These are phyloP conservation scores for Echria macrotheca DNA, from an alignment of 495 filamentous ascomycete species.

Conservation along the genomic window DNA sequence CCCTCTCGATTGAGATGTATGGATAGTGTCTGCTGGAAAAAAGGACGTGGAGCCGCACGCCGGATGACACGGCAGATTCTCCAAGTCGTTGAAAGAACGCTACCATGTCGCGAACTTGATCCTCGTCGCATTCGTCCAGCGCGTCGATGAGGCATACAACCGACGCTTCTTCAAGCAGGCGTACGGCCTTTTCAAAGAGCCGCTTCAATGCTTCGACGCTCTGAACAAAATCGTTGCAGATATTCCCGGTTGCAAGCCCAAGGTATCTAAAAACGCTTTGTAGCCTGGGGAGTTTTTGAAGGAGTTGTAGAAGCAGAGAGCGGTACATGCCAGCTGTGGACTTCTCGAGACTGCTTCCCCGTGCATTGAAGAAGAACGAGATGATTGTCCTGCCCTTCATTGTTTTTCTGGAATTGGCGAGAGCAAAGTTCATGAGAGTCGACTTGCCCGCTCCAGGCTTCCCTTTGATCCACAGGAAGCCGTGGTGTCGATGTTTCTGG, in stretches of 20 bases:
- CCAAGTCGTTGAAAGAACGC: constrained; percentile 28
- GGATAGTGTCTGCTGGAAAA: constrained; percentile 50
- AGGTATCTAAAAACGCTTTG: constrained; percentile 22
- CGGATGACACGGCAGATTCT: constrained; percentile 5
- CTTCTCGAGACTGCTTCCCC: constrained; percentile 43
- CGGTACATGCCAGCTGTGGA: constrained; percentile 52
- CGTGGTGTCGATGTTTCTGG: constrained; percentile 34
- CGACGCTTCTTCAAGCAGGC: constrained; percentile 7
- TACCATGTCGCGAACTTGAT: constrained; percentile 30
- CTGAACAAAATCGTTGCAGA: constrained; percentile 1
- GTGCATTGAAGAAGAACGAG: constrained; percentile 32
- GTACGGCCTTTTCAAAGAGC: constrained; percentile 22
- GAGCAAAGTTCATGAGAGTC: constrained; percentile 26
- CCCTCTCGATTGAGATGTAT: constrained; percentile 31
- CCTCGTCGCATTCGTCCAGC: constrained; percentile 34
- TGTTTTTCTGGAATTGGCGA: constrained; percentile 19
- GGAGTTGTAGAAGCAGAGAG: constrained; percentile 39
- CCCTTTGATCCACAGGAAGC: constrained; percentile 54
- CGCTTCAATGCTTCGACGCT: constrained; percentile 17
- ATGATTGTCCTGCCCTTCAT: constrained; percentile 12
- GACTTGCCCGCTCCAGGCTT: constrained; percentile 55
- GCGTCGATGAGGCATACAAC: constrained; percentile 36
- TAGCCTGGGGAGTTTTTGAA: constrained; percentile 22
- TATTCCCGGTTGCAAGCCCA: neutral
- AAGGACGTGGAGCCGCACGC: constrained; percentile 24